Percentiles rank a stretch among this genome's conserved stretches.
phyloP scores from a whole-genome alignment of 2,329 filamentous ascomycete genomes.

The Fusarium illudens region DNA sequence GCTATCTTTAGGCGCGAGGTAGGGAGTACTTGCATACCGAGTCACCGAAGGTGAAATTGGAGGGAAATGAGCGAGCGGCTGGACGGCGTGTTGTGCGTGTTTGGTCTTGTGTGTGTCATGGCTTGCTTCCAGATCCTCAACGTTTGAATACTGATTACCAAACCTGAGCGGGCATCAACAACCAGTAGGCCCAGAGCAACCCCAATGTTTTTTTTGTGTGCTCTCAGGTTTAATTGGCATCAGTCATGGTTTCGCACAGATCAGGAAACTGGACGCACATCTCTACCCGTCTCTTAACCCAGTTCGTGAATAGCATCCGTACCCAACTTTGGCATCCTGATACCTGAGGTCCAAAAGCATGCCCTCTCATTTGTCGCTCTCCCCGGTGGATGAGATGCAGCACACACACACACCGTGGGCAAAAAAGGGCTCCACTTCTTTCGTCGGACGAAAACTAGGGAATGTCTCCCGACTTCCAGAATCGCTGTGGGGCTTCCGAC shows the following conservation, averaged over 20 bases:
- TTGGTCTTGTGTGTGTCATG: constrained; percentile 1
- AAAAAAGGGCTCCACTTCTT: constrained; percentile 19
- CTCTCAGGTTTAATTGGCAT: constrained; percentile 12
- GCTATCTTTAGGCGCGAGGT: constrained; percentile 20
- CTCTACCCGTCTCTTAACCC: not conserved
- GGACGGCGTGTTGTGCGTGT: constrained; percentile 12
- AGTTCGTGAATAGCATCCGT: not conserved
- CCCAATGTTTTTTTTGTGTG: not conserved
- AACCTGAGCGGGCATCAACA: not conserved
- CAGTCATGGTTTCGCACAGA: constrained; percentile 21
- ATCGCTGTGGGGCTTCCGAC: constrained; percentile 33
- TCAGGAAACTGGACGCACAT: constrained; percentile 20
- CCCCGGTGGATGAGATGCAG: not conserved
- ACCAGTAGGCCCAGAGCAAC: not conserved
- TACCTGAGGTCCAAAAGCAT: constrained; percentile 5
- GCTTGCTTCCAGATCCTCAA: constrained; percentile 21
- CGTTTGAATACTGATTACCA: constrained; percentile 8
- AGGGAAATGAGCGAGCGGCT: constrained; percentile 20
- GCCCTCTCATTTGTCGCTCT: constrained; percentile 21
- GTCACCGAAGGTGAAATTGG: constrained; percentile 22
- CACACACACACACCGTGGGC: not conserved
- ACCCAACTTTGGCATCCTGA: constrained; percentile 7
- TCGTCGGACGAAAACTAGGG: constrained; percentile 35
- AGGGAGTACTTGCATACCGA: constrained; percentile 17
- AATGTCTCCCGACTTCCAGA: constrained; percentile 39